phyloP scores from a whole-genome alignment of 1,139 yeast genomes.

The Yamadazyma jaroonii region DNA sequence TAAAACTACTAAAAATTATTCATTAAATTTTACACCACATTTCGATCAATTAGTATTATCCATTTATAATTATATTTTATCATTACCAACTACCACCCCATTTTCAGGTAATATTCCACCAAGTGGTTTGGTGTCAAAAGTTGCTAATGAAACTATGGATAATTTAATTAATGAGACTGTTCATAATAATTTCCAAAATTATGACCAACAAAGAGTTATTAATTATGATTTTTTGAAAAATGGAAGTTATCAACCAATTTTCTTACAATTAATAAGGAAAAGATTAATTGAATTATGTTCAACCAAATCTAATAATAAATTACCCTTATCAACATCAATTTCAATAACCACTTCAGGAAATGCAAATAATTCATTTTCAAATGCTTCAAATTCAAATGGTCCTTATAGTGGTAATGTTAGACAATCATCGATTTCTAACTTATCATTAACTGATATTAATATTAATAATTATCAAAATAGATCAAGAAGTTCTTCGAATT shows the following conservation, averaged over 20 bases:
- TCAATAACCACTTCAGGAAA: slow-evolving; percentile 13
- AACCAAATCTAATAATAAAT: slow-evolving; percentile 14
- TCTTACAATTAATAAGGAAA: slow-evolving; percentile 42
- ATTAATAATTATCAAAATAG: slow-evolving; percentile 25
- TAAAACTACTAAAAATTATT: slow-evolving; percentile 29
- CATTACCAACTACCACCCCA: slow-evolving; percentile 48
- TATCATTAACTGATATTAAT: slow-evolving; percentile 42
- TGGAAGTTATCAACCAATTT: slow-evolving; percentile 37
- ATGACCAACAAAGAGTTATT: slow-evolving; percentile 35
- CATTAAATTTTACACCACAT: slow-evolving; percentile 32
- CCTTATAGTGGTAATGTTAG: slow-evolving; percentile 13
- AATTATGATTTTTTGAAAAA: slow-evolving; percentile 32
- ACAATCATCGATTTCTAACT: slow-evolving; percentile 41
- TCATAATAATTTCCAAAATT: slow-evolving; percentile 19
- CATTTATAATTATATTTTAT: slow-evolving; percentile 33
- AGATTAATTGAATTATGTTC: slow-evolving; percentile 42
- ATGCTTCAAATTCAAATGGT: slow-evolving; percentile 1
- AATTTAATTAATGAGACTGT: slow-evolving; percentile 22
- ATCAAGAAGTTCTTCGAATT: slow-evolving; percentile 22
- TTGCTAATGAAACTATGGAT: slow-evolving; percentile 41
- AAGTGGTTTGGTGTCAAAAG: slow-evolving; percentile 43
- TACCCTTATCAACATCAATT: slow-evolving; percentile 29
- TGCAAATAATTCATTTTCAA: not conserved
- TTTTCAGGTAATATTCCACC: slow-evolving; percentile 44
- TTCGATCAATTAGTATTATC: slow-evolving; percentile 40